Evolutionary conservation across 202 grass and related monocot species (phyloP).

Genomic region (Zoysia matrella): DNA sequence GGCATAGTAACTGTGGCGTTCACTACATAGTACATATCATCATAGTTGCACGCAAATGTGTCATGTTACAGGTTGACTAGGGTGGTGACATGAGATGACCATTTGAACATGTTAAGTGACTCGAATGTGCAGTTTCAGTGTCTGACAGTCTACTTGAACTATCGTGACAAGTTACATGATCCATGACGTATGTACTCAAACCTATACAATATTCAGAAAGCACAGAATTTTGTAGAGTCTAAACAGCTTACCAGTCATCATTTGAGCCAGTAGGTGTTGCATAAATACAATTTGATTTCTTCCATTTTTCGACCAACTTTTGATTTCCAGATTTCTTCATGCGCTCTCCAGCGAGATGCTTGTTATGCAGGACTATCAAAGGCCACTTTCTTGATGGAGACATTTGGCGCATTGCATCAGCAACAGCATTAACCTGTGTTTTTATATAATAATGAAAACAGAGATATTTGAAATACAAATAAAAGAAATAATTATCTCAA

Average conservation of each 20-base stretch:
- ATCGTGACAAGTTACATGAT: not conserved
- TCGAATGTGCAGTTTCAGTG: not conserved
- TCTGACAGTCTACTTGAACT: not conserved
- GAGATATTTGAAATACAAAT: not conserved
- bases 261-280: slow-evolving; percentile 72
- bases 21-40: not conserved
- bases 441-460: not conserved
- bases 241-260: slow-evolving; percentile 71
- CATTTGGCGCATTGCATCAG: slow-evolving; percentile 55
- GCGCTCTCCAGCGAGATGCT: slow-evolving; percentile 55
- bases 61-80: not conserved
- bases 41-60: not conserved
- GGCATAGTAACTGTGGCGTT: not conserved
- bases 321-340: slow-evolving; percentile 53
- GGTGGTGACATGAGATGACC: not conserved
- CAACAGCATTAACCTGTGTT: slow-evolving; percentile 64
- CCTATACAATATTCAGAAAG: slow-evolving; percentile 9
- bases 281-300: slow-evolving; percentile 60
- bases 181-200: not conserved
- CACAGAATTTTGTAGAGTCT: slow-evolving; percentile 18
- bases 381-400: slow-evolving; percentile 55
- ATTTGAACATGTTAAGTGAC: not conserved
- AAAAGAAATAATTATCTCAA: slow-evolving; percentile 20
- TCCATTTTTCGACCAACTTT: slow-evolving; percentile 66
- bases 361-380: slow-evolving; percentile 70